phyloP scores from a whole-genome alignment of 306 rosid species.

The Inga oerstediana region DNA sequence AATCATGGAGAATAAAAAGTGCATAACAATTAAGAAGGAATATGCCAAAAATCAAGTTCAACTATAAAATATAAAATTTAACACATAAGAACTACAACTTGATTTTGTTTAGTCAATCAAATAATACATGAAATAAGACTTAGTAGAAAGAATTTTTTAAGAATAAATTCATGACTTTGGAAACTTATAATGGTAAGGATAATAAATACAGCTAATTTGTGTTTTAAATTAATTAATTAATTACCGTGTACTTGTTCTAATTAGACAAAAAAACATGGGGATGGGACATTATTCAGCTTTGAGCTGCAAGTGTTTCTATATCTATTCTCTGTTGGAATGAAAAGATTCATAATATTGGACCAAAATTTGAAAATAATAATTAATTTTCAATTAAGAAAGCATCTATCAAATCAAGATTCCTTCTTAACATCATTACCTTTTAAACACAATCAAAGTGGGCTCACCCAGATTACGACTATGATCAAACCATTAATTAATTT shows the following conservation, averaged over 20 bases:
- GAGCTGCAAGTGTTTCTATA: background rate
- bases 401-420: background rate
- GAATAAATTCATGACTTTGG: background rate
- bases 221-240: background rate
- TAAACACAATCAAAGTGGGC: background rate
- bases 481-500: background rate
- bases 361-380: background rate
- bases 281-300: background rate
- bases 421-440: background rate
- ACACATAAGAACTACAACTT: background rate
- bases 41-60: background rate
- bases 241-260: background rate
- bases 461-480: background rate
- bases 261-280: background rate
- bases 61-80: background rate
- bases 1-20: background rate
- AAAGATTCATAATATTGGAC: background rate
- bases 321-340: no score
- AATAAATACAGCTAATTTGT: background rate
- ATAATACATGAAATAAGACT: background rate
- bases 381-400: background rate
- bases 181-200: background rate
- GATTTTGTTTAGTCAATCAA: background rate
- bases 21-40: background rate
- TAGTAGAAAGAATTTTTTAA: background rate